These are phyloP conservation scores for Aureobasidium sp. DNA, from an alignment of 2,329 filamentous ascomycete species.

Conservation along the genomic window DNA sequence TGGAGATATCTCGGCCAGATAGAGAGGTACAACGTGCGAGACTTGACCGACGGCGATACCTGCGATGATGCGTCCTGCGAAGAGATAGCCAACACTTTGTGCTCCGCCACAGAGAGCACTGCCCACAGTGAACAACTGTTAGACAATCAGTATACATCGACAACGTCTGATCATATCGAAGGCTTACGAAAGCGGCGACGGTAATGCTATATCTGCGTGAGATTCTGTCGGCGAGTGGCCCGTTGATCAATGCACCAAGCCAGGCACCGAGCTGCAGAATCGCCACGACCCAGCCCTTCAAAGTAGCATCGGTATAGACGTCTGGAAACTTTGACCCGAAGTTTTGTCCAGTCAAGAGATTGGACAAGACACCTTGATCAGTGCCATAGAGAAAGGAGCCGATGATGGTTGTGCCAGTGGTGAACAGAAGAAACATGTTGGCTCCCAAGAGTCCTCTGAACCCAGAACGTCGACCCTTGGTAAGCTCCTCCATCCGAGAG, in stretches of 20 bases:
- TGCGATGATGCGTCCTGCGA: constrained; percentile 27
- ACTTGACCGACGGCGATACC: constrained; percentile 11
- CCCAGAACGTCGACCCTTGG: background rate
- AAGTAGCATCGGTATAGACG: constrained; percentile 24
- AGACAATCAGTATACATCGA: background rate
- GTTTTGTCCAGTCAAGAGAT: background rate
- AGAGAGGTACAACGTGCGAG: constrained; percentile 26
- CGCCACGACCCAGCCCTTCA: constrained; percentile 38
- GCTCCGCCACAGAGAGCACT: constrained; percentile 61
- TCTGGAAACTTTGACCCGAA: constrained; percentile 2
- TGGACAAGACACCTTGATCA: background rate
- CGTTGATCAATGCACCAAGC: constrained; percentile 64
- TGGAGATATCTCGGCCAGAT: constrained; percentile 42
- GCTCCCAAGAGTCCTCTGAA: background rate
- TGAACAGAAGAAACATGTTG: background rate
- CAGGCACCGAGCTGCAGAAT: constrained; percentile 71
- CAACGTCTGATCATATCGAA: background rate
- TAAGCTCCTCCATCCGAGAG: background rate
- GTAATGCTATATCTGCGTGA: constrained; percentile 65
- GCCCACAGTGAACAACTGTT: constrained; percentile 25
- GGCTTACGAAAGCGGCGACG: constrained; percentile 49
- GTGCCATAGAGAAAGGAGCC: background rate
- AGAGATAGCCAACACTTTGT: constrained; percentile 52
- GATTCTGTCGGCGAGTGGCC: constrained; percentile 63
- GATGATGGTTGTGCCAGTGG: background rate